Conservation (phyloP, 768 basidiomycete species). For the Lentinus brumalis region DNA sequence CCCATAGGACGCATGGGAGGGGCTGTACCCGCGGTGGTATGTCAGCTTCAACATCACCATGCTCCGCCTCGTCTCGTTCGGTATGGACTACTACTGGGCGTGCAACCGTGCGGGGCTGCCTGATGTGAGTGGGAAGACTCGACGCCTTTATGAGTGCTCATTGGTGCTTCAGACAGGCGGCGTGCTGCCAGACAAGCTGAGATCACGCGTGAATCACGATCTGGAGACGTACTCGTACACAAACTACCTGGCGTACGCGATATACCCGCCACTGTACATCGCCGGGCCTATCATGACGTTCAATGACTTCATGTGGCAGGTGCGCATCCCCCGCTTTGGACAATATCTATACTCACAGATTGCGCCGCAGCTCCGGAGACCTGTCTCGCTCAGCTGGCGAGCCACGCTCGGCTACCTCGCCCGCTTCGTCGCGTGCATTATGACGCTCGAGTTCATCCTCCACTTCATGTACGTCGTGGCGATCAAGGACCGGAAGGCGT, state of each 20-base stretch:
- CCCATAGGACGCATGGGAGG: conserved; percentile 61
- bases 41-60: conserved; percentile 95
- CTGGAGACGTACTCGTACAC: conserved; percentile 60
- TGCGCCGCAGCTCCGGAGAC: conserved; percentile 59
- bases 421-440: conserved; percentile 69
- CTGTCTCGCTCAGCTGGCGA: conserved; percentile 44
- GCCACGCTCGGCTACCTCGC: conserved; percentile 56
- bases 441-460: conserved; percentile 89
- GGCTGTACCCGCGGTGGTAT: conserved; percentile 91
- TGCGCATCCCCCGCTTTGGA: conserved; percentile 35
- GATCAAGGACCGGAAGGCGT: conserved; percentile 87
- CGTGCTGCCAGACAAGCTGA: conserved; percentile 56
- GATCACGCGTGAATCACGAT: conserved; percentile 57
- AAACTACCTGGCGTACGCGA: conserved; percentile 81
- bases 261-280: conserved; percentile 94
- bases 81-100: conserved; percentile 92
- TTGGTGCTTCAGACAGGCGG: conserved; percentile 29
- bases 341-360: background rate
- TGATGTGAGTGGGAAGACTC: conserved; percentile 41
- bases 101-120: conserved; percentile 39
- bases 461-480: conserved; percentile 98
- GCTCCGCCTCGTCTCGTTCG: conserved; percentile 90
- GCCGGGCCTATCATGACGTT: conserved; percentile 96
- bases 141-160: too few species aligned
- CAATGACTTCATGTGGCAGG: conserved; percentile 96